Conservation (phyloP, 2,329 filamentous ascomycete genomes). For the Claviceps maximensis region DNA sequence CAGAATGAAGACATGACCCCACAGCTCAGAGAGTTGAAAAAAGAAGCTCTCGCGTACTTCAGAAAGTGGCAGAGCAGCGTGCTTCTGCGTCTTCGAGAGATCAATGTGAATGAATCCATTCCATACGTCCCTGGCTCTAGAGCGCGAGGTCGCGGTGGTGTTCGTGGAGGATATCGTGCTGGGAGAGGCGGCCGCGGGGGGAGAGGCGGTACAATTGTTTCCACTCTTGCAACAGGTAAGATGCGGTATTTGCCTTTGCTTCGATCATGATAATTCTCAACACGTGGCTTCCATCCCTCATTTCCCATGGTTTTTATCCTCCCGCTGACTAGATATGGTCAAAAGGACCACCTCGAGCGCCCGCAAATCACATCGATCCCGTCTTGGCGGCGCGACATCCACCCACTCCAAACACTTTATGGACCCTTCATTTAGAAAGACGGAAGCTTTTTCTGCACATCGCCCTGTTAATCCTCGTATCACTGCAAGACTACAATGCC, state of each 20-base stretch:
- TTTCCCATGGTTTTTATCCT: background rate
- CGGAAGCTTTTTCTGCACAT: conserved; percentile 57
- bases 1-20: conserved; percentile 24
- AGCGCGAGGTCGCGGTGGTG: conserved; percentile 19
- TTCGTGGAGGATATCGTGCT: conserved; percentile 11
- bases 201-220: conserved; percentile 15
- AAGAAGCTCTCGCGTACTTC: conserved; percentile 56
- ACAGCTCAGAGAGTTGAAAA: conserved; percentile 51
- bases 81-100: conserved; percentile 55
- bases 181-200: conserved; percentile 20
- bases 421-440: conserved; percentile 44
- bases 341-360: conserved; percentile 26
- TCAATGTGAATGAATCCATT: conserved; percentile 37
- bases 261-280: background rate
- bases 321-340: background rate
- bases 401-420: conserved; percentile 47
- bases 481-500: conserved; percentile 63
- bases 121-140: conserved; percentile 13
- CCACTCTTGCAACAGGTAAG: conserved; percentile 25
- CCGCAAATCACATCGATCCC: conserved; percentile 31
- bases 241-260: background rate
- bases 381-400: conserved; percentile 38
- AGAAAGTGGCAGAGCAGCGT: conserved; percentile 68
- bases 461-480: conserved; percentile 58
- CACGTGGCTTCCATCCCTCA: background rate